phyloP scores from a whole-genome alignment of 73 alveolate species.

The Diophrys appendiculata region DNA sequence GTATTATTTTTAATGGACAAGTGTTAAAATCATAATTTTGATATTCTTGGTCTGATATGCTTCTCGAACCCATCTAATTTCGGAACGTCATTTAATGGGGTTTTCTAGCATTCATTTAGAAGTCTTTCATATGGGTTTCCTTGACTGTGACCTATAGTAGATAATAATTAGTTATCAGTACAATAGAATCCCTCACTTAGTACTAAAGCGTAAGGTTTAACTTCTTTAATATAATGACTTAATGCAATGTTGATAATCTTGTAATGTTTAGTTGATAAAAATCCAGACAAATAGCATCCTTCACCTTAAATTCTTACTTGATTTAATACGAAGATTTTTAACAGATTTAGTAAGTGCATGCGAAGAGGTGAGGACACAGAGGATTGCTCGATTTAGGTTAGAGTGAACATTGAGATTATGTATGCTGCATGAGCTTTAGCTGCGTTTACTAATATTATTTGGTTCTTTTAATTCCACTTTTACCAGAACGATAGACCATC shows the following conservation, averaged over 20 bases:
- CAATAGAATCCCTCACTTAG: background rate
- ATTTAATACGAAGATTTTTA: constrained; percentile 17
- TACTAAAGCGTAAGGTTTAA: background rate
- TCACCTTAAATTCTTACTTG: constrained; percentile 19
- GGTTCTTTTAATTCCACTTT: constrained; percentile 14
- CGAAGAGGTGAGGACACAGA: background rate
- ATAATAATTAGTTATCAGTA: background rate
- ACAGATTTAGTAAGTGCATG: constrained; percentile 17
- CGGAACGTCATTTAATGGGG: background rate
- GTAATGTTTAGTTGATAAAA: constrained; percentile 23
- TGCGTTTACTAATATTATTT: background rate
- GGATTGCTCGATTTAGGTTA: background rate
- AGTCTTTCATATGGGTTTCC: constrained; percentile 3
- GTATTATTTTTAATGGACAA: too few relatives aligned
- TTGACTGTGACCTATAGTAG: background rate
- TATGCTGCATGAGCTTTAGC: constrained; percentile 25
- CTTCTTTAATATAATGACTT: background rate
- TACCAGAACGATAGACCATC: constrained; percentile 18
- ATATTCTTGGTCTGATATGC: background rate
- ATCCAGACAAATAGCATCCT: constrained; percentile 18
- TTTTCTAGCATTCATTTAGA: background rate
- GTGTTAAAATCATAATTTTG: background rate
- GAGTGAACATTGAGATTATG: constrained; percentile 13
- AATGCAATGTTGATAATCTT: constrained; percentile 4
- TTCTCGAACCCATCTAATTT: background rate